These are phyloP conservation scores for Babesia gibsoni DNA, from an alignment of 169 alveolate genomes.

Conservation along the genomic window DNA sequence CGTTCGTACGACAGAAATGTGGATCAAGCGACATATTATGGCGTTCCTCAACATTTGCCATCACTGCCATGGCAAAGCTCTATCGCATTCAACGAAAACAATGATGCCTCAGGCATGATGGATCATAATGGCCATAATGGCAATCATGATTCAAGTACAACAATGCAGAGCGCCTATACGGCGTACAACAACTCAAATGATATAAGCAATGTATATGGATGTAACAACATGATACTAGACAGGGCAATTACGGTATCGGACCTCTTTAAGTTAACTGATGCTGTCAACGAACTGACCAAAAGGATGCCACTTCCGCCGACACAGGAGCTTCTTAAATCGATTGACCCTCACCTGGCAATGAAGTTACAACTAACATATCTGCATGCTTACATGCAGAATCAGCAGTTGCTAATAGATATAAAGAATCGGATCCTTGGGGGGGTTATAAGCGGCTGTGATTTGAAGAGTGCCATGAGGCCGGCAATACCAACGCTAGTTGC, in stretches of 20 bases:
- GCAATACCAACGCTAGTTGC: background rate
- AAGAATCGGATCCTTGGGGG: slow-evolving; percentile 14
- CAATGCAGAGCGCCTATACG: background rate
- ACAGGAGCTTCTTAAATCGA: slow-evolving; percentile 26
- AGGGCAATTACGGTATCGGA: slow-evolving; percentile 3
- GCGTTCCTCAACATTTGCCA: background rate
- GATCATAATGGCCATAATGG: background rate
- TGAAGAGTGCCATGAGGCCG: slow-evolving; percentile 2
- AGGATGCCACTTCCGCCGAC: slow-evolving; percentile 60
- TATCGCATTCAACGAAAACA: background rate
- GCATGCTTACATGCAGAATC: slow-evolving; percentile 61
- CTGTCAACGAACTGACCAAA: slow-evolving; percentile 36
- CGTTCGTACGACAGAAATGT: background rate
- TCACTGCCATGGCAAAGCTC: background rate
- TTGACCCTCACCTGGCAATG: slow-evolving; percentile 55
- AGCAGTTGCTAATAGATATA: slow-evolving; percentile 52
- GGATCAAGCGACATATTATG: background rate
- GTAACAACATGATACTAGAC: background rate
- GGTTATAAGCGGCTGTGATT: background rate
- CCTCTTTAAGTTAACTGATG: slow-evolving; percentile 39
- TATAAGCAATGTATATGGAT: background rate
- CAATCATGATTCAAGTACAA: background rate
- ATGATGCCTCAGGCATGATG: background rate
- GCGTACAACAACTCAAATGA: background rate
- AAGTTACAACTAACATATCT: slow-evolving; percentile 52